Conservation (phyloP, 805 yeast genomes). For the Cyberlindnera misumaiensis region DNA sequence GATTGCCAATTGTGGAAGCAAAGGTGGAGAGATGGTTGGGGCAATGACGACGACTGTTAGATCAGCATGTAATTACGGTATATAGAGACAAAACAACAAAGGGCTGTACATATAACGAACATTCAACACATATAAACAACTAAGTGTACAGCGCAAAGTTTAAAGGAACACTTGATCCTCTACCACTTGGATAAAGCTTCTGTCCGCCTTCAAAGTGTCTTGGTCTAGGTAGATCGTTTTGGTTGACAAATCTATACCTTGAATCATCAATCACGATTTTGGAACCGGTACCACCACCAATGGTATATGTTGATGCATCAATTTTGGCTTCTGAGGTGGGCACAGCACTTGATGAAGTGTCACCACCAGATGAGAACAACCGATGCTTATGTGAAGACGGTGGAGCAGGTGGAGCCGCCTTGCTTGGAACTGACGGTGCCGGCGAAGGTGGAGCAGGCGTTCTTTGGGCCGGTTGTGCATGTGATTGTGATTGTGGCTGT, state of each 20-base stretch:
- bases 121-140: neutral
- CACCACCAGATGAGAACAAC: constrained; percentile 7
- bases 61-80: neutral
- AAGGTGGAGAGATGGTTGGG: constrained; percentile 96
- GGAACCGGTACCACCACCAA: constrained; percentile 17
- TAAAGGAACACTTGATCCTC: constrained; percentile 50
- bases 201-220: constrained; percentile 63
- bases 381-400: constrained; percentile 22
- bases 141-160: constrained; percentile 8
- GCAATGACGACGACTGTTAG: constrained; percentile 23
- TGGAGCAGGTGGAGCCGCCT: constrained; percentile 22
- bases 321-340: constrained; percentile 16
- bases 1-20: constrained; percentile 87
- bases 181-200: constrained; percentile 89
- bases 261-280: constrained; percentile 37
- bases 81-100: neutral
- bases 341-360: constrained; percentile 14
- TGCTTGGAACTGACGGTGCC: constrained; percentile 8
- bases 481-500: constrained; percentile 10
- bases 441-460: constrained; percentile 11
- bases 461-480: constrained; percentile 10
- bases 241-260: constrained; percentile 34
- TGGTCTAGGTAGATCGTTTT: constrained; percentile 77
- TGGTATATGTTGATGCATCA: constrained; percentile 23
- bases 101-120: neutral